Base-by-base conservation (phyloP, 2,329 filamentous ascomycete genomes). In the Epichloe sibirici region DNA sequence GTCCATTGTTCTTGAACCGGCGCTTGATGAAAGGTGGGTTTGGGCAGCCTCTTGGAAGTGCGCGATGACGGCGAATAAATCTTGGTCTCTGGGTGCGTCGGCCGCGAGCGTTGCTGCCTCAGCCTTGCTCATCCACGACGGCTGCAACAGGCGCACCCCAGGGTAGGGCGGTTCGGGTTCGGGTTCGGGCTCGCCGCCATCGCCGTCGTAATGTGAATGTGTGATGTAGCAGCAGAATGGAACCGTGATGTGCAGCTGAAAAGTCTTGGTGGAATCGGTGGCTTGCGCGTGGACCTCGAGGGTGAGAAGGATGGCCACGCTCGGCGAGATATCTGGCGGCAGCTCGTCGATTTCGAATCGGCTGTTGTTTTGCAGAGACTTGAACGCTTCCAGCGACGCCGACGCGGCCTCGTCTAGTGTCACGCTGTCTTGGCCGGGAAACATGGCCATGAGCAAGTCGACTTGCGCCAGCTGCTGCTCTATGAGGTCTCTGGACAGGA, bases 381-480 rank as follows among this genome's bases (percentile, higher is more conserved):
- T 34, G 17, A 37, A 51, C 9, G 34, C 42, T 15, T 45, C 35
- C 11, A 51, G 35, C 21, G 11, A 51, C 0, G 49, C 34, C 1
- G 28, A 52, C 1, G 59, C 63, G 7, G 50, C n/a, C 4, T 60
- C 53, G 23, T 64, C 63, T 4, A 70, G 57, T 0, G 54, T 49
- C 1, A 70, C 59, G 5, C 64, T 65, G n/a, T 66, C 62, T 12
- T 71, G 66, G 0, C 62, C 58, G 1, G 70, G 68, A 54, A 75
- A 79, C 76, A 79, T 79, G 9, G 75, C 74, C 57, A 67, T 62
- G 3, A 79, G 61, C n/a, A 79, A 71, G 49, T 78, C 75, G 37
- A 78, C 66, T 51, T 72, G 73, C 1, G 69, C 71, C 11, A 77
- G 61, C 60, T 77, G 74, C 12, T 71, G 63, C 53, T 74, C 71